Conservation (phyloP, 169 alveolate genomes). For the Babesia bovis region DNA sequence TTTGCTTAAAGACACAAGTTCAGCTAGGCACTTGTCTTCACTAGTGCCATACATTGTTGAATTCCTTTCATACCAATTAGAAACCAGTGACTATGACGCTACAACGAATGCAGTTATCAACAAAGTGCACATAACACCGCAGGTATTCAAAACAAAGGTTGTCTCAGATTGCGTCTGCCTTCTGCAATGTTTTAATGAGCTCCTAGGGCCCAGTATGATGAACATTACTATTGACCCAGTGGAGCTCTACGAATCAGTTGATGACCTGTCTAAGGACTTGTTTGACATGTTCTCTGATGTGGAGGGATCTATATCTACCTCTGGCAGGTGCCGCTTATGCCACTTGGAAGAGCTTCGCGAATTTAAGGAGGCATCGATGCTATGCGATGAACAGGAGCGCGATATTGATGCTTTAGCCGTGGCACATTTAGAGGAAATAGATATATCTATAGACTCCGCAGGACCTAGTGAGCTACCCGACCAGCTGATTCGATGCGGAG, state of each 20-base stretch:
- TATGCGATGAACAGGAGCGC: slow-evolving; percentile 17
- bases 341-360: slow-evolving; percentile 11
- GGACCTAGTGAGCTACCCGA: too few species aligned
- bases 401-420: slow-evolving; percentile 47
- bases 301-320: neutral
- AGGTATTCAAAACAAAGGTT: slow-evolving; percentile 6
- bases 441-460: neutral
- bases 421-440: slow-evolving; percentile 47
- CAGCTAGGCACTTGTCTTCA: slow-evolving; percentile 42
- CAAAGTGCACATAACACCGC: neutral
- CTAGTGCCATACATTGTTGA: slow-evolving; percentile 15
- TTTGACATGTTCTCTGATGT: slow-evolving; percentile 27
- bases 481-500: slow-evolving; percentile 8
- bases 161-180: slow-evolving; percentile 36
- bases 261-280: slow-evolving; percentile 46
- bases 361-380: slow-evolving; percentile 40
- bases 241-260: slow-evolving; percentile 39
- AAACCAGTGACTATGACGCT: slow-evolving; percentile 5
- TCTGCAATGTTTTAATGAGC: neutral
- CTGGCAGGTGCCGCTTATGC: slow-evolving; percentile 32
- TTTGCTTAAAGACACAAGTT: neutral
- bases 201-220: slow-evolving; percentile 5
- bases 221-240: neutral
- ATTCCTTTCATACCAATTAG: slow-evolving; percentile 2
- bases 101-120: slow-evolving; percentile 31